Evolutionary conservation across 1,284 basidiomycete species (phyloP).

Genomic region (Tetrapyrgos nigripes): DNA sequence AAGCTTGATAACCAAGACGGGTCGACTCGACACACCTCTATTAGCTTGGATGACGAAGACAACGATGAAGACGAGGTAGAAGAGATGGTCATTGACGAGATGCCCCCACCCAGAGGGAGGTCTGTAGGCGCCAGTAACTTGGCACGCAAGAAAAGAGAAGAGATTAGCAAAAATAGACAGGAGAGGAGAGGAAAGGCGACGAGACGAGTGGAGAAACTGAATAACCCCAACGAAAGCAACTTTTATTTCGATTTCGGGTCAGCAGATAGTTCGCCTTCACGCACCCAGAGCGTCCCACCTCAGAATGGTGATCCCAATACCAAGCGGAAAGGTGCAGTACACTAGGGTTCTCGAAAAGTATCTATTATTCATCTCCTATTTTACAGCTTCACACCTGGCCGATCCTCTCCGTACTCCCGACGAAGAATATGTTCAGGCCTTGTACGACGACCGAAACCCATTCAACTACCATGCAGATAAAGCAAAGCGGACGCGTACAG

Average conservation of each 20-base stretch:
- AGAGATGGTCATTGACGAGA: constrained; percentile 64
- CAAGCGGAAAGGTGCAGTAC: constrained; percentile 55
- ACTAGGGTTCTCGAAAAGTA: background rate
- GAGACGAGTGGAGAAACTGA: constrained; percentile 33
- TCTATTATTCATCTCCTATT: constrained; percentile 16
- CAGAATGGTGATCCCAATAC: constrained; percentile 26
- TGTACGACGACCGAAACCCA: constrained; percentile 34
- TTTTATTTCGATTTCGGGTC: constrained; percentile 22
- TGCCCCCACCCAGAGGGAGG: constrained; percentile 17
- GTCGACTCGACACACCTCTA: background rate
- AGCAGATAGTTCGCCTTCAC: background rate
- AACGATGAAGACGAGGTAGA: constrained; percentile 49
- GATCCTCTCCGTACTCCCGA: constrained; percentile 33
- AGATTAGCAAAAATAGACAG: constrained; percentile 39
- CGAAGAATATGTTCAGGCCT: constrained; percentile 32
- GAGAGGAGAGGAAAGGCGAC: constrained; percentile 41
- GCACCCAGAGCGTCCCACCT: constrained; percentile 26
- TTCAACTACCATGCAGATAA: constrained; percentile 33
- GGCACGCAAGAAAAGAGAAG: constrained; percentile 32
- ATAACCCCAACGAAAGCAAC: constrained; percentile 23
- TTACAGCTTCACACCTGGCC: constrained; percentile 36
- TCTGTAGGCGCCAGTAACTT: constrained; percentile 21
- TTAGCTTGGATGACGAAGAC: constrained; percentile 8
- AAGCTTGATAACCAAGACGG: constrained; percentile 23
- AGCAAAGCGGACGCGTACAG: constrained; percentile 53